Conservation (phyloP, 2,329 filamentous ascomycete species). For the Torrubiella hemipterigena region DNA sequence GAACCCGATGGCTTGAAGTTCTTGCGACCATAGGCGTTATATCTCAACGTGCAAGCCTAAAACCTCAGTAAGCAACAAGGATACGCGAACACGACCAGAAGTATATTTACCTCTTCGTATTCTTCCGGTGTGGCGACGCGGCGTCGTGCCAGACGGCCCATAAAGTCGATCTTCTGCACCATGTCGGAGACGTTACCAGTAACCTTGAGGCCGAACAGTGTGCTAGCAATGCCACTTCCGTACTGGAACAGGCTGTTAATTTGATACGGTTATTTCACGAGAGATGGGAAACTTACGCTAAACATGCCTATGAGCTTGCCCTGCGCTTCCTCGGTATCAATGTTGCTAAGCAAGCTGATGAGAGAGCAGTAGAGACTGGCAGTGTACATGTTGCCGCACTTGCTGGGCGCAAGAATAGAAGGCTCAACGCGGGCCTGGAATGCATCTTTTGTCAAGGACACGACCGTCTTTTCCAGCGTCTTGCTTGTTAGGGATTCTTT, state of each 20-base stretch:
- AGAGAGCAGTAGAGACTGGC: slow-evolving; percentile 67
- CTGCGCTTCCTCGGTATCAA: slow-evolving; percentile 49
- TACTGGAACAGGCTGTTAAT: no score
- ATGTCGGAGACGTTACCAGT: slow-evolving; percentile 59
- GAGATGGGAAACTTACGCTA: no score
- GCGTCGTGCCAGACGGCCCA: slow-evolving; percentile 54
- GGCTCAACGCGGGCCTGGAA: slow-evolving; percentile 69
- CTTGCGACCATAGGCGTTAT: slow-evolving; percentile 76
- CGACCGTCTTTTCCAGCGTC: slow-evolving; percentile 76
- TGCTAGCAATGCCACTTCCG: slow-evolving; percentile 61
- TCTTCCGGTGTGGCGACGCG: slow-evolving; percentile 55
- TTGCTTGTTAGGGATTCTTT: slow-evolving; percentile 70
- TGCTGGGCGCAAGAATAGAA: slow-evolving; percentile 62
- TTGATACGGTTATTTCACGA: no score
- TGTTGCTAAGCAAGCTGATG: slow-evolving; percentile 54
- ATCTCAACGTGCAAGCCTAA: slow-evolving; percentile 69
- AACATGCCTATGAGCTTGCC: slow-evolving; percentile 66
- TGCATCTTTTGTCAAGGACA: slow-evolving; percentile 72
- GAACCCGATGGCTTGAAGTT: slow-evolving; percentile 60
- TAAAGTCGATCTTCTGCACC: slow-evolving; percentile 55
- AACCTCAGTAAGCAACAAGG: no score
- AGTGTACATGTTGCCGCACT: slow-evolving; percentile 61
- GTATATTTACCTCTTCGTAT: no score
- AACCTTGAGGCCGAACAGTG: slow-evolving; percentile 62
- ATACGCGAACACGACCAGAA: no score